Base-by-base conservation (phyloP, 1,284 basidiomycete genomes). In the Inonotus obliquus region DNA sequence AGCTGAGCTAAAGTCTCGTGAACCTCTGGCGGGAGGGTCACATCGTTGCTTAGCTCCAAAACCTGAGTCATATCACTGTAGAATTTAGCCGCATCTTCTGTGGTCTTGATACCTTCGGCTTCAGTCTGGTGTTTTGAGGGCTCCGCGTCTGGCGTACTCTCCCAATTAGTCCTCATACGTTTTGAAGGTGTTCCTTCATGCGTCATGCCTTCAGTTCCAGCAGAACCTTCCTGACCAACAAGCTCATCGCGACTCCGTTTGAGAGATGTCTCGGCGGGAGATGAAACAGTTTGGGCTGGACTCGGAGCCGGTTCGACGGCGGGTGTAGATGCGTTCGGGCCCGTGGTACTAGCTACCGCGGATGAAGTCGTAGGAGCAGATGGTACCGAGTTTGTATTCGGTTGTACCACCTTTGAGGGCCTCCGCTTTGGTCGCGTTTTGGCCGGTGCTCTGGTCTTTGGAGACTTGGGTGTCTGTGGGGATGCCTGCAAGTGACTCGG, bases 81-180 rank as follows among this genome's bases (percentile, higher is more conserved):
- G 76, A 88, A 86, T 9, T 77, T 77, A 37, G 73, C 74, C 0
- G 86, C 80, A 23, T 90, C 86, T 48, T 87, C 86, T 41, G 84
- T 82, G 1, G 83, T 83, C 75, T 86, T 83, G 68, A 85, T 79
- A 51, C 77, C 81, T 21, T 86, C 83, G 4, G 81, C 71, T 49
- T 78, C 79, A 62, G 83, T 81, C 23, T 80, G 74, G 70, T 81
- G 83, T 74, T 81, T 83, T 65, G 77, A 68, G 57, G 82, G 68
- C 25, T 74, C 78, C 47, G 87, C 84, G 64, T 75, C 84, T 9
- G 79, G 73, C 44, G 80, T 75, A 17, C 81, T 81, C 52, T 87
- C 86, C 83, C 84, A 88, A 58, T 91, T 87, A 13, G 79, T 82
- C 76, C 85, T 90, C 45, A 73, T 68, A 56, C 86, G 83, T 74